Conservation (phyloP, 2,329 filamentous ascomycete genomes). For the Periconia macrospinosa region DNA sequence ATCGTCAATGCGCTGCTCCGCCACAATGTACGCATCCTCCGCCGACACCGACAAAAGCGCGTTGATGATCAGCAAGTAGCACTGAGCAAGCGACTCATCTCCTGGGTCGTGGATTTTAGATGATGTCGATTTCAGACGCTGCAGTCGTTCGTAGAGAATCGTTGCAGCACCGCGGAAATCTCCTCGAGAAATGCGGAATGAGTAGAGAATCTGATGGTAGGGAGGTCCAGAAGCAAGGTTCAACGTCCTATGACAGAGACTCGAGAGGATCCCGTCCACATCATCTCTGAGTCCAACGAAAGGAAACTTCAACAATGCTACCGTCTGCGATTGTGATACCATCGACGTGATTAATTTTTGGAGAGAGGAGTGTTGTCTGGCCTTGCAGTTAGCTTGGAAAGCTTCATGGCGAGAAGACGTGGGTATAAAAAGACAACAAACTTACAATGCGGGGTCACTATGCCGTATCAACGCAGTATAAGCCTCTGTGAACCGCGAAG, state of each 20-base stretch:
- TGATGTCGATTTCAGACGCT: constrained; percentile 50
- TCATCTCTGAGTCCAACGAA: constrained; percentile 76
- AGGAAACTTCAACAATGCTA: constrained; percentile 68
- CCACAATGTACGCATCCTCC: constrained; percentile 80
- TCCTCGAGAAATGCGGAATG: constrained; percentile 80
- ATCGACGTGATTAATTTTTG: constrained; percentile 60
- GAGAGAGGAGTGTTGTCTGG: constrained; percentile 67
- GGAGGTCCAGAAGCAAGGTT: constrained; percentile 65
- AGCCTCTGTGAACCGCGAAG: constrained; percentile 78
- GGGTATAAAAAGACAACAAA: background rate
- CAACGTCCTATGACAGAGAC: constrained; percentile 69
- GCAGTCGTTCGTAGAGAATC: constrained; percentile 58
- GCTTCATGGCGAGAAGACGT: background rate
- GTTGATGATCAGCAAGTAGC: constrained; percentile 92
- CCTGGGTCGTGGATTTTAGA: constrained; percentile 47
- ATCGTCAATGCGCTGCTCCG: constrained; percentile 52
- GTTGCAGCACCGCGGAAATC: constrained; percentile 80
- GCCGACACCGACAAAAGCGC: constrained; percentile 81
- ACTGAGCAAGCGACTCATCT: constrained; percentile 64
- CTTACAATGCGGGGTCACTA: constrained; percentile 66
- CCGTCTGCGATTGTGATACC: constrained; percentile 37
- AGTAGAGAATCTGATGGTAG: constrained; percentile 87
- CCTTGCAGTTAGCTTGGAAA: constrained; percentile 14
- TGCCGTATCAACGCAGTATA: constrained; percentile 78
- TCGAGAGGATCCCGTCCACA: constrained; percentile 76